Evolutionary conservation across 2,329 filamentous ascomycete species (phyloP), one percentile per base, ranked within the genome.

Genomic region (Mycosphaerella sp.): DNA sequence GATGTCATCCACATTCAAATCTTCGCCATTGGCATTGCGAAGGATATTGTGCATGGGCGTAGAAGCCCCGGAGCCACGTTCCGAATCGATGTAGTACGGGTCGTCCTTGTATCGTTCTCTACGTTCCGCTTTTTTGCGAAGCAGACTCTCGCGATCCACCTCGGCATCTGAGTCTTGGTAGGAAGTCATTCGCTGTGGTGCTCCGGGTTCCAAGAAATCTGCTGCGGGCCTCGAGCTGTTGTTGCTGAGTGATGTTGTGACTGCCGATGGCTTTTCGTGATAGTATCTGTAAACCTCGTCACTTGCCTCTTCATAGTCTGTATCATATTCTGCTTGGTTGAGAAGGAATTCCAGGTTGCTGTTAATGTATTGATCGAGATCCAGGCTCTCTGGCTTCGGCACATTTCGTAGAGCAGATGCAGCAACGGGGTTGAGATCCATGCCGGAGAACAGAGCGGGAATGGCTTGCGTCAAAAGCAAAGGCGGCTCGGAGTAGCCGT

Each of bases 371-470:
- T 84, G 80, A 64, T 95, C 86, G 4, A 97, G 77, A 66, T 93
- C 85, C 5, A 98, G 75, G 2, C 81, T 84, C 6, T 81, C 76
- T 0, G 90, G 90, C 12, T 88, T 66, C 1, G 91, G 89, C 1
- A 98, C 91, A 64, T 95, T 95, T 48, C 79, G 81, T 67, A 97
- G 89, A 3, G 93, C 92, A 43, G 82, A 84, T 3, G 75, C 70
- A 1, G 93, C 89, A 8, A 98, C 92, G 0, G 93, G 95, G 61
- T 97, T 96, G 36, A 98, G 77, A 60, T 96, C 91, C 73, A 88
- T 83, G 0, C 91, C 90, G 5, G 80, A 78, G 68, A 97, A 97
- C 2, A 98, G 77, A 1, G 86, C 86, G 1, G 93, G 92, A 52
- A 98, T 88, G 3, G 90, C 91, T 67, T 95, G 89, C 0, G 90